Percentiles rank a stretch among this genome's conserved stretches.
phyloP scores from a whole-genome alignment of 2,329 filamentous ascomycete species.

The Colletotrichum caudatum region DNA sequence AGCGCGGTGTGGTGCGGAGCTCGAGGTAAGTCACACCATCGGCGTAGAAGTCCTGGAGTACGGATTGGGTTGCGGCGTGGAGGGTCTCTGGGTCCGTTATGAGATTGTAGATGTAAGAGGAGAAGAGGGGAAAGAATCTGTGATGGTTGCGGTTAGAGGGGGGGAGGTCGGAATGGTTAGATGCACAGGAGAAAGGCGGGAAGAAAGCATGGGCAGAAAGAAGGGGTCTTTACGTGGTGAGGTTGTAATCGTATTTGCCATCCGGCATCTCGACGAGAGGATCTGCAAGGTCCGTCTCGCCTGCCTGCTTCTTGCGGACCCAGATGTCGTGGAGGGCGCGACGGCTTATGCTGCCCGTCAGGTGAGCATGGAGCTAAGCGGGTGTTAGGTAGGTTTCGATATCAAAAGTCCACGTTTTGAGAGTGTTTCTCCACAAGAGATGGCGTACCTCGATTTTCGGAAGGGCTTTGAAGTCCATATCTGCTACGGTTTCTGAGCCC shows the following conservation, averaged over 20 bases:
- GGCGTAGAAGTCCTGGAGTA: constrained; percentile 73
- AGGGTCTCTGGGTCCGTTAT: constrained; percentile 72
- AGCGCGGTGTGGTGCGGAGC: constrained; percentile 81
- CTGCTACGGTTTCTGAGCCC: constrained; percentile 5
- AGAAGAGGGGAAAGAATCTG: constrained; percentile 84
- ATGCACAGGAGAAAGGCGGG: constrained; percentile 5
- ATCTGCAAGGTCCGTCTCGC: constrained; percentile 70
- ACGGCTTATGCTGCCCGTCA: constrained; percentile 82
- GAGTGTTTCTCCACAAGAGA: constrained; percentile 10
- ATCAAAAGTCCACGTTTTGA: not conserved
- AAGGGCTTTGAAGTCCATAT: constrained; percentile 61
- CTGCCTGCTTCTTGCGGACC: constrained; percentile 67
- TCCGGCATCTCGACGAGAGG: constrained; percentile 76
- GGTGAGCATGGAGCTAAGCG: constrained; percentile 79
- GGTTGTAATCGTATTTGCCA: constrained; percentile 77
- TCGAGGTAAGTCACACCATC: constrained; percentile 85
- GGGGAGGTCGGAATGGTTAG: not conserved
- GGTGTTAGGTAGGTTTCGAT: not conserved
- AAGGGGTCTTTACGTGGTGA: constrained; percentile 69
- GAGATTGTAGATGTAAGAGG: constrained; percentile 82
- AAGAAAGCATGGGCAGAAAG: constrained; percentile 17
- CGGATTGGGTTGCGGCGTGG: constrained; percentile 71
- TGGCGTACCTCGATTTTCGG: constrained; percentile 66
- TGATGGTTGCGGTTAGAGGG: not conserved
- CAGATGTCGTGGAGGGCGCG: constrained; percentile 81